Base-by-base conservation (phyloP, 768 basidiomycete species). In the Hortiboletus campestris region DNA sequence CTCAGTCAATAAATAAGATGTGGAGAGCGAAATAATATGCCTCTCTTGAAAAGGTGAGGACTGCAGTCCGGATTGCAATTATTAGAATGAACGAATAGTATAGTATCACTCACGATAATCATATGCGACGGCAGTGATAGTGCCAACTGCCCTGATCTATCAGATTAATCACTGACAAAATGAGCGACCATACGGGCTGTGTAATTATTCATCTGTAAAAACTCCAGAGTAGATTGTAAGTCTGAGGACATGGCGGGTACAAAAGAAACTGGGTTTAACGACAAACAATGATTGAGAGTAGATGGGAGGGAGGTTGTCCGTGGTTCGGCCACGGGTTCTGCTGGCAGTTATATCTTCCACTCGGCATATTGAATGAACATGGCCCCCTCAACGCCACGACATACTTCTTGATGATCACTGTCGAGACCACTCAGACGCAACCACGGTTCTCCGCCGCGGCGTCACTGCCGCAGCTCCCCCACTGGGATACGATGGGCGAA, bases 91-190 rank as follows among this genome's bases (percentile, higher is more conserved):
- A 8, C 4, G 4, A 10, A 6, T 7, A 25, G 2, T 1, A n/a
- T 3, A n/a, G 10, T 4, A 29, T 20, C 6, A 31, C 60, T 51
- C 25, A 60, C 57, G 2, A 13, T 55, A 61, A 28, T 61, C 60
- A 39, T 61, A 61, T 19, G 19, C 40, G 6, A 56, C 40, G 28
- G 35, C 31, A 20, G 41, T 40, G 4, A 41, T 10, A 2, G 40
- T 19, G 1, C 19, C 0, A 9, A 54, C 57, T 59, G 13, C 6
- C 2, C 8, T 22, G 3, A n/a, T 12, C 17, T 0, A 10, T 60
- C 2, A 41, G 40, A 48, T 42, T 5, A 2, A 46, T 19, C 7
- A 12, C 31, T 19, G 17, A 46, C 5, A 0, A 14, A 14, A 14
- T 19, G 8, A 29, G 14, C 0, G 6, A 14, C 8, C 46, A 0